Base-by-base conservation (phyloP, 805 yeast species). In the Cyberlindnera sargentensis region DNA sequence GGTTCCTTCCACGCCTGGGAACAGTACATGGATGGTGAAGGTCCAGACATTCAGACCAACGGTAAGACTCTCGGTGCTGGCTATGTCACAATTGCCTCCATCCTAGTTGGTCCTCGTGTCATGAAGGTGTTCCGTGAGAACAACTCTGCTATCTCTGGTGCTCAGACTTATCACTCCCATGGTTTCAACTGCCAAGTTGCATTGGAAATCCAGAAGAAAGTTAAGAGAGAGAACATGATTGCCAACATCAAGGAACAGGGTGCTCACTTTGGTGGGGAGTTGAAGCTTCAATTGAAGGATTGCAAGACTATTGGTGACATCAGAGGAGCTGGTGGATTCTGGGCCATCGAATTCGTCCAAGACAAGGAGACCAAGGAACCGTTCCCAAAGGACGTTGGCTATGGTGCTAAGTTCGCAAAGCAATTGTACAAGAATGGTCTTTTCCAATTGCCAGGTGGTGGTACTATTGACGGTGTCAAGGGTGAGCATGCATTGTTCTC, bases 271-370 rank as follows among this genome's bases (percentile, higher is more conserved):
- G 75, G 75, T 42, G 53, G 56, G 26, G 46, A 52, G 33, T 50
- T 75, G 40, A 49, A 45, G 8, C 53, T 55, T 25, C 55, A 62
- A 44, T 53, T 71, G 10, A 55, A 51, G 9, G 50, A 61, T 36
- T 57, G 61, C 8, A 53, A 47, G 43, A 48, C 61, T 64, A 70
- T 70, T 37, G 80, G 80, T 47, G 74, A 73, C 43, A 68, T 75
- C 28, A 67, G 80, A 62, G 82, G 82, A 35, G 51, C 67, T 45
- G 81, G 80, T 45, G 72, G 75, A 8, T 76, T 76, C 62, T 72
- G 80, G 73, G 68, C 75, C 1, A 47, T 75, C 43, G 81, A 76
- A 56, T 61, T 74, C 31, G 77, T 75, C 44, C 67, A 73, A 52
- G 62, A 73, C 54, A 67, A 66, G 40, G 53, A 39, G 10, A 71